A percentile compares a stretch with the other conserved stretches of the same genome.
phyloP scores from a whole-genome alignment of 805 yeast species.

The Kluyveromyces siamensis region DNA sequence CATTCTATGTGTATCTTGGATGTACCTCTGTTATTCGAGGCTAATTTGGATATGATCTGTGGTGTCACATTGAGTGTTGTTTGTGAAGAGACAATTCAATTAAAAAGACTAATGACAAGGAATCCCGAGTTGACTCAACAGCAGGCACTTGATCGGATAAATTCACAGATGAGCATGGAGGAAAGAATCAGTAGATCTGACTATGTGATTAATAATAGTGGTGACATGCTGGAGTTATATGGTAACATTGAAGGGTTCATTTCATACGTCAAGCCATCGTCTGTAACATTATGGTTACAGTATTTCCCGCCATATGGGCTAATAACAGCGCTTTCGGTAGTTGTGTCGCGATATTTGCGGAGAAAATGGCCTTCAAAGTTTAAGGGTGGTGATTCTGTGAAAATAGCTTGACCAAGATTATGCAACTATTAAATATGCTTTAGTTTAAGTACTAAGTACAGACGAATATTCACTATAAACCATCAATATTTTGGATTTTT shows the following conservation, averaged over 20 bases:
- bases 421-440: neutral
- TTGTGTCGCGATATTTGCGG: constrained; percentile 17
- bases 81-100: constrained; percentile 49
- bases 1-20: constrained; percentile 64
- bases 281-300: constrained; percentile 23
- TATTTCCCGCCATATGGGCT: constrained; percentile 36
- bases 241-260: constrained; percentile 36
- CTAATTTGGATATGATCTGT: constrained; percentile 60
- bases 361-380: constrained; percentile 1
- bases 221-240: constrained; percentile 35
- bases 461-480: neutral
- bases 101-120: constrained; percentile 52
- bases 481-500: neutral
- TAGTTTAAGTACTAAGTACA: neutral
- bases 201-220: constrained; percentile 55
- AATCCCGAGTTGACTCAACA: constrained; percentile 55
- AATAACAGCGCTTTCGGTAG: constrained; percentile 23
- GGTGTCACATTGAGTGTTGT: constrained; percentile 62
- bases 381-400: neutral
- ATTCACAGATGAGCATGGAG: constrained; percentile 62
- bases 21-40: constrained; percentile 84
- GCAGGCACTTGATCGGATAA: constrained; percentile 67
- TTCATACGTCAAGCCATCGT: constrained; percentile 31
- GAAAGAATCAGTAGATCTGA: constrained; percentile 56
- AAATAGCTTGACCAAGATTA: neutral